Evolutionary conservation across 768 basidiomycete species (phyloP), one percentile per base, ranked within the genome.

Genomic region (Mycena epipterygia): DNA sequence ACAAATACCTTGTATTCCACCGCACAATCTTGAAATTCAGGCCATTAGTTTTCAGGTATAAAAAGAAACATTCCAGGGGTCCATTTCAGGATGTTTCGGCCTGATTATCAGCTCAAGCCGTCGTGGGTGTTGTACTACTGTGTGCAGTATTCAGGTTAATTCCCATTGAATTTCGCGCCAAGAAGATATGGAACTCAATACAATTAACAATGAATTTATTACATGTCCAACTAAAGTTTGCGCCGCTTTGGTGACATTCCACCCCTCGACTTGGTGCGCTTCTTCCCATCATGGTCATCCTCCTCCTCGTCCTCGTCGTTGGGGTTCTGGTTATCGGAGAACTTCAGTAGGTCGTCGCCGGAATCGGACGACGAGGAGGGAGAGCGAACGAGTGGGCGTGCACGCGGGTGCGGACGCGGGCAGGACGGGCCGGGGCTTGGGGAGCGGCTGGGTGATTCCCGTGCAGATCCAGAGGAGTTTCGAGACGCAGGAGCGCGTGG

Each of bases 31-130:
- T 53, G 52, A 53, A 53, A 33, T 33, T 53, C 32, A 33, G 13
- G 52, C 21, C 5, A 11, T 17, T 17, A 5, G 9, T 17, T 33
- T 53, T 53, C 52, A 53, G 32, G 32, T 53, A 53, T 8, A 53
- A 53, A 53, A 53, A 16, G 30, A 53, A 53, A 53, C 32, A 53
- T 53, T 53, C 32, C 52, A 53, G n/a, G 52, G 52, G 8, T 30
- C 17, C 32, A 53, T 19, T 53, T 53, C 52, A 53, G 52, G 52
- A 8, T 35, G 52, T 53, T 53, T 53, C 23, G 30, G n/a, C 52
- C 32, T 33, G 52, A 33, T 33, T 53, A 19, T 33, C 32, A 35
- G 52, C 32, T 32, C 32, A 35, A 8, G 19, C 8, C 32, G 32
- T 35, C 5, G 17, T 53, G 52, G 21, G 9, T 21, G 19, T 21